A percentile compares a stretch with the other conserved stretches of the same genome.
Evolutionary conservation across 805 yeast genomes (phyloP).

Genomic region (Jamesozyma spencerorum): DNA sequence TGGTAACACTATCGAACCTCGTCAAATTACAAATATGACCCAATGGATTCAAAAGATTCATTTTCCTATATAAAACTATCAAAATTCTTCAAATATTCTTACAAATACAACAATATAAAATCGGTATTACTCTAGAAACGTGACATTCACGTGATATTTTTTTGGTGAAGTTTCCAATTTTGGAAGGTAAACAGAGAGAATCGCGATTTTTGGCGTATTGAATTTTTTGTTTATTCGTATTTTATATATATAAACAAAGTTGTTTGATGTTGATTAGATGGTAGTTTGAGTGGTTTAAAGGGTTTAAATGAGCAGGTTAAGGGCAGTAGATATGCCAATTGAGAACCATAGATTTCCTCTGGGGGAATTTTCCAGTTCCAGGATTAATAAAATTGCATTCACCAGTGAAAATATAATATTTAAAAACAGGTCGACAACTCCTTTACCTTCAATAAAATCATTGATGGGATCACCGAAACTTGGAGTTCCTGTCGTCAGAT

Average conservation of each 20-base stretch:
- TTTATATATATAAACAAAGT: too few species aligned
- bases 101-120: not conserved
- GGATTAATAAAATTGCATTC: constrained; percentile 15
- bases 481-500: not conserved
- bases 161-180: constrained; percentile 2
- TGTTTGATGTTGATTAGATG: too few species aligned
- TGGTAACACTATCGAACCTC: constrained; percentile 57
- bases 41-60: constrained; percentile 53
- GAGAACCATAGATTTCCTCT: constrained; percentile 20
- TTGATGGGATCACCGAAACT: constrained; percentile 7
- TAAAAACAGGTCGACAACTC: constrained; percentile 4
- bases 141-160: not conserved
- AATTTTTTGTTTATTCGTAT: not conserved
- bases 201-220: not conserved
- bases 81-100: too few species aligned
- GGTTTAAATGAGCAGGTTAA: too few species aligned
- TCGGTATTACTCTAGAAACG: too few species aligned
- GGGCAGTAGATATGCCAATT: constrained; percentile 16
- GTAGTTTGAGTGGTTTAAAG: too few species aligned
- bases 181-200: constrained; percentile 8
- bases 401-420: constrained; percentile 1
- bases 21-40: constrained; percentile 47
- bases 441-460: constrained; percentile 17
- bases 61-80: constrained; percentile 30
- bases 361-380: constrained; percentile 21